A percentile compares a stretch with the other conserved stretches of the same genome.
These are phyloP conservation scores for Ogataea salicorniae DNA, from an alignment of 805 yeast species.

Conservation along the genomic window DNA sequence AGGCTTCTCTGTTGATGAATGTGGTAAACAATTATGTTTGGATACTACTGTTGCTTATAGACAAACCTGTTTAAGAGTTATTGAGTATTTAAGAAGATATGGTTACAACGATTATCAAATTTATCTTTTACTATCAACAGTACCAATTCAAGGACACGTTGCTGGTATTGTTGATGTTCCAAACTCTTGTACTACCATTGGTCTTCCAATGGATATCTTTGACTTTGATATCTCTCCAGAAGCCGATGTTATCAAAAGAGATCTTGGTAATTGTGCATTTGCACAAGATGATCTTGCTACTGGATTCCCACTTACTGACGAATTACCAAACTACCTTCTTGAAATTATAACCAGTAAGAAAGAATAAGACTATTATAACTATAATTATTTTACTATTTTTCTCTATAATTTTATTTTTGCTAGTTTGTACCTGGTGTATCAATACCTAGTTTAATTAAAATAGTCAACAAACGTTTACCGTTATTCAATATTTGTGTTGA, in stretches of 20 bases:
- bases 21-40: slow-evolving; percentile 40
- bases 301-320: slow-evolving; percentile 17
- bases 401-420: no score
- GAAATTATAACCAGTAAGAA: slow-evolving; percentile 13
- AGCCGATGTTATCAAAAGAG: slow-evolving; percentile 23
- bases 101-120: slow-evolving; percentile 50
- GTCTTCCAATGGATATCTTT: slow-evolving; percentile 47
- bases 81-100: slow-evolving; percentile 44
- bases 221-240: slow-evolving; percentile 44
- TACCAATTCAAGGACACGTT: slow-evolving; percentile 48
- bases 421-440: no score
- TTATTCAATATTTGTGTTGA: no score
- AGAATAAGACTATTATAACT: neutral
- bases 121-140: slow-evolving; percentile 39
- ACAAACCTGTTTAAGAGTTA: slow-evolving; percentile 44
- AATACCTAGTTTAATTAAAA: no score
- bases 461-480: no score
- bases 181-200: slow-evolving; percentile 47
- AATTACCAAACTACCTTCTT: slow-evolving; percentile 16
- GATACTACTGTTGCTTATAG: slow-evolving; percentile 47
- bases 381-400: no score
- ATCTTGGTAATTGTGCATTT: slow-evolving; percentile 39
- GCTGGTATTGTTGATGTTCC: slow-evolving; percentile 51
- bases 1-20: slow-evolving; percentile 48
- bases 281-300: slow-evolving; percentile 16